Evolutionary conservation across 2,329 filamentous ascomycete species (phyloP), one percentile per base, ranked within the genome.

Genomic region (Niveomyces coronatus): DNA sequence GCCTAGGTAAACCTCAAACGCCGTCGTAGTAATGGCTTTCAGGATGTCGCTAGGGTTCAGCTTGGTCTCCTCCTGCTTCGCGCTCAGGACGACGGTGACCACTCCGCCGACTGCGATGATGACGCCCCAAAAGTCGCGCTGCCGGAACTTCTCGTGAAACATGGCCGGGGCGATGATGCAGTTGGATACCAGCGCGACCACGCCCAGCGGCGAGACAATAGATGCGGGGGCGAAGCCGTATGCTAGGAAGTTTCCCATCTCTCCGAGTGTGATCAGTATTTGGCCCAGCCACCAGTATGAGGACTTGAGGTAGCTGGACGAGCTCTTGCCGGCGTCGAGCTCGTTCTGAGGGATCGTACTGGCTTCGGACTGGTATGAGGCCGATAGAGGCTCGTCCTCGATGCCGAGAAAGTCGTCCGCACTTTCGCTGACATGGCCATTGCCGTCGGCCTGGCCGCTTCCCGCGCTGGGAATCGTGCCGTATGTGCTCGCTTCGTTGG

Each of bases 151-250:
- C 62, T 98, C 91, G 54, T 94, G 88, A 47, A 98, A 80, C 68
- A 98, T 79, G 45, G 91, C 79, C 1, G 91, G 91, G 3, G 91
- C 91, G 55, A 98, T 94, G 43, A 98, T 76, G 60, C 91, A 98
- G 62, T 98, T 98, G 31, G 88, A 94, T 31, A 98, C 80, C 45
- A 98, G 68, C 3, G 91, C 91, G 10, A 98, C 91, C n/a, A 98
- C 91, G 9, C 91, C 91, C 5, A 98, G 69, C 0, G 91, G 91
- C 23, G 88, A 95, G 29, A 98, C 91, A 51, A 98, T 95, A 11
- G 91, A 96, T 7, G 91, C 91, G 4, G 91, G 91, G 20, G 91
- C 91, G 57, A 98, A 98, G 17, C 91, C 91, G 54, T 98, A 98
- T 1, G 91, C 91, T 45, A 98, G 65, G 54, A 98, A 98, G 58